Evolutionary conservation across 306 rosid species (phyloP).

Genomic region (Phaseolus lunatus): DNA sequence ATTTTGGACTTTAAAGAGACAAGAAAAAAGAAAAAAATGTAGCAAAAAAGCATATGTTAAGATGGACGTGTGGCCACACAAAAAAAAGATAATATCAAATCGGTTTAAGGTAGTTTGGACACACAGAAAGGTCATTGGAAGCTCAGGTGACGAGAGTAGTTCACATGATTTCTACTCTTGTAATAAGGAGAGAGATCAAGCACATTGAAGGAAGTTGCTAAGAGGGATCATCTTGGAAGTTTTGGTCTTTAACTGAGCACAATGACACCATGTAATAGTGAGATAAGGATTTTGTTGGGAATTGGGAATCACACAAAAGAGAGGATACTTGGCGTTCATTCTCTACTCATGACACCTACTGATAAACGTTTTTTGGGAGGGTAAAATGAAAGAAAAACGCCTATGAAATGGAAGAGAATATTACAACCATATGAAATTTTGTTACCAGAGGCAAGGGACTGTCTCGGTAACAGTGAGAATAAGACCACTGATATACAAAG

Average conservation of each 20-base stretch:
- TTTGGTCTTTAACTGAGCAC: not conserved
- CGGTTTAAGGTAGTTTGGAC: not conserved
- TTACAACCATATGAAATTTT: slow-evolving; percentile 7
- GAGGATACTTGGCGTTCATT: not conserved
- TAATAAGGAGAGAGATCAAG: not conserved
- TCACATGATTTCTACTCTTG: not conserved
- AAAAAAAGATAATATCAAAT: not conserved
- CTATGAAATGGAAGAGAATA: not conserved
- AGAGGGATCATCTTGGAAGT: not conserved
- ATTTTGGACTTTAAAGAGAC: not conserved
- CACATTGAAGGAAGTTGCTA: not conserved
- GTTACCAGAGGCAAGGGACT: slow-evolving; percentile 16
- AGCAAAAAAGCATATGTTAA: not conserved
- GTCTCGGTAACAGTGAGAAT: slow-evolving; percentile 25
- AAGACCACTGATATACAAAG: slow-evolving; percentile 21
- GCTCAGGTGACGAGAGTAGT: not conserved
- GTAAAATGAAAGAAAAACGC: not conserved
- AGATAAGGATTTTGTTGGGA: not conserved
- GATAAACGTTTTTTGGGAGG: not conserved
- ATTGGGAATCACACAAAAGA: slow-evolving; percentile 17
- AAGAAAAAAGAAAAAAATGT: not conserved
- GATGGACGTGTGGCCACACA: not conserved
- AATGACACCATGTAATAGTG: not conserved
- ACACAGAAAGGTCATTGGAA: not conserved
- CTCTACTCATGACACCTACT: not conserved